Conservation (phyloP, 352 stramenopile genomes). For the Peronospora destructor region DNA sequence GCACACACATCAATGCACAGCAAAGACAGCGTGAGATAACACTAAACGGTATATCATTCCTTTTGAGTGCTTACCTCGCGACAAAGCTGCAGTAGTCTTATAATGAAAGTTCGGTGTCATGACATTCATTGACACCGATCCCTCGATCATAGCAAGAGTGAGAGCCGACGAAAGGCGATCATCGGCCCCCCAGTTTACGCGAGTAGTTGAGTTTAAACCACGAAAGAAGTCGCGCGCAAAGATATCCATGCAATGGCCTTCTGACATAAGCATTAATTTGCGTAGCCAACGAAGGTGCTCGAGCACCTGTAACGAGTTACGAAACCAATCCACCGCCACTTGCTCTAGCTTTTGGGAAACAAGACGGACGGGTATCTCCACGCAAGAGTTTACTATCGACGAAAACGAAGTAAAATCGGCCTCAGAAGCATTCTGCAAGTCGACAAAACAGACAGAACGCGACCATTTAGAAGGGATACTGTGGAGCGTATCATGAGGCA, state of each 20-base stretch:
- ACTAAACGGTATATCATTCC: not conserved
- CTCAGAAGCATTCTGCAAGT: slow-evolving; percentile 16
- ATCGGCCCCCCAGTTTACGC: slow-evolving; percentile 40
- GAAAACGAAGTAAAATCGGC: slow-evolving; percentile 35
- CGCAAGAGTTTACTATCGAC: slow-evolving; percentile 33
- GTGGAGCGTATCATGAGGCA: not conserved
- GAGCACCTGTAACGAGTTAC: slow-evolving; percentile 35
- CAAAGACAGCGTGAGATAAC: not conserved
- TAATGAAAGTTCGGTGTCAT: slow-evolving; percentile 44
- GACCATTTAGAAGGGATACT: not conserved
- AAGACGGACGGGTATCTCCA: slow-evolving; percentile 35
- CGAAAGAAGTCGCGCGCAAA: slow-evolving; percentile 53
- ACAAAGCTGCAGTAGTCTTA: slow-evolving; percentile 27
- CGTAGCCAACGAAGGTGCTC: slow-evolving; percentile 53
- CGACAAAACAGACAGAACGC: not conserved
- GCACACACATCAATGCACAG: slow-evolving; percentile 1
- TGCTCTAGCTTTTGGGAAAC: slow-evolving; percentile 41
- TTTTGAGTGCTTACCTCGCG: slow-evolving; percentile 28
- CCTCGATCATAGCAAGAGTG: slow-evolving; percentile 53
- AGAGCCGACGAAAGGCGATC: slow-evolving; percentile 46
- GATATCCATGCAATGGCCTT: slow-evolving; percentile 67
- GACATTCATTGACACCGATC: slow-evolving; percentile 17
- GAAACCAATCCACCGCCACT: slow-evolving; percentile 39
- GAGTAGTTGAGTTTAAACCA: slow-evolving; percentile 36
- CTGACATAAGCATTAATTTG: slow-evolving; percentile 63